These are phyloP conservation scores for Schizosaccharomyces japonicus DNA, from an alignment of 805 yeast species.

Conservation along the genomic window DNA sequence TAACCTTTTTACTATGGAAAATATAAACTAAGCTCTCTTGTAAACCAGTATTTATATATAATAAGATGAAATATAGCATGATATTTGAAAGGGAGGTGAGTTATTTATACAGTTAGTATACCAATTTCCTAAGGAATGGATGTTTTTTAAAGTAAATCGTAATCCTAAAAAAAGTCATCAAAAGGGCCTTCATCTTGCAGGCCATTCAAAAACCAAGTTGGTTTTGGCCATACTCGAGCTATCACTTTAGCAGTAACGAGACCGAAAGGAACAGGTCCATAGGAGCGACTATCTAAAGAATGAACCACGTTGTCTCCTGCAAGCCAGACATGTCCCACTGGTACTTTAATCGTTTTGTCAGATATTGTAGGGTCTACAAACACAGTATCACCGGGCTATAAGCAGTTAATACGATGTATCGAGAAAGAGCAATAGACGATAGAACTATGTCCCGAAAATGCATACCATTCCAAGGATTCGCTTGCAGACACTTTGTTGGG, in stretches of 20 bases:
- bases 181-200: not conserved
- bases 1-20: too few species aligned
- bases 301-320: slow-evolving; percentile 83
- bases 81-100: too few species aligned
- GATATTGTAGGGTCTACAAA: slow-evolving; percentile 6
- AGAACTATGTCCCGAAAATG: slow-evolving; percentile 70
- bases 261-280: slow-evolving; percentile 76
- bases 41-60: too few species aligned
- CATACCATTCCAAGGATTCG: slow-evolving; percentile 44
- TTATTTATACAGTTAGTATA: too few species aligned
- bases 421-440: slow-evolving; percentile 6
- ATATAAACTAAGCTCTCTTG: too few species aligned
- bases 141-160: too few species aligned
- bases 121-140: too few species aligned
- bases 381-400: slow-evolving; percentile 42
- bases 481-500: slow-evolving; percentile 67
- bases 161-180: too few species aligned
- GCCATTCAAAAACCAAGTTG: not conserved
- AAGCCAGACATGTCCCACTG: slow-evolving; percentile 90
- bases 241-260: slow-evolving; percentile 60
- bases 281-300: slow-evolving; percentile 71
- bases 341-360: slow-evolving; percentile 42
- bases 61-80: too few species aligned
- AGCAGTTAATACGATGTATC: slow-evolving; percentile 14
- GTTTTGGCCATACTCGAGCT: slow-evolving; percentile 4